Percentiles rank a stretch among this genome's conserved stretches.
Evolutionary conservation across 225 moss, liverwort and hornwort species (phyloP).

Genomic region (Marchantia polymorpha): DNA sequence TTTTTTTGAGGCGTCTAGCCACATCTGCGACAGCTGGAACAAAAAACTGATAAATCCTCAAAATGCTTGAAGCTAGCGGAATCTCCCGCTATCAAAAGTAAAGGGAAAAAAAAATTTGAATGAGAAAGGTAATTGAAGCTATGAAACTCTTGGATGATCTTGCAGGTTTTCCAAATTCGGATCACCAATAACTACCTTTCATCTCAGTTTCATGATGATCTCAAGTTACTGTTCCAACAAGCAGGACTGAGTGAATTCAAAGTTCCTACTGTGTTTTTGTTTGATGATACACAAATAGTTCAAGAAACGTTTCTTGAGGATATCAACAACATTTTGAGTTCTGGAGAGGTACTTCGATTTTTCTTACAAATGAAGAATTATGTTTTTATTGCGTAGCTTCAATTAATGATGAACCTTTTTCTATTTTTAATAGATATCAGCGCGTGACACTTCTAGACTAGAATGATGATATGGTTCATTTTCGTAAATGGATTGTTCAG

Average conservation of each 20-base stretch:
- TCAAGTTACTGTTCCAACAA: conserved; percentile 63
- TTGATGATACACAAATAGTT: conserved; percentile 75
- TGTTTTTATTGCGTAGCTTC: not conserved
- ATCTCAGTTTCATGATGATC: conserved; percentile 67
- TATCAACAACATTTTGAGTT: conserved; percentile 76
- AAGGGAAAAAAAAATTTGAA: no score
- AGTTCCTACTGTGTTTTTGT: conserved; percentile 60
- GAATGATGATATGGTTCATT: not conserved
- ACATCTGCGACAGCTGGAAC: no score
- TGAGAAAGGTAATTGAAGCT: not conserved
- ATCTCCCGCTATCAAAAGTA: no score
- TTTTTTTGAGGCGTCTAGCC: no score
- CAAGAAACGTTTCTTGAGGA: conserved; percentile 80
- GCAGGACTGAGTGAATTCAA: conserved; percentile 66
- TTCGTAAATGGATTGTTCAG: not conserved
- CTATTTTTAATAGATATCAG: no score
- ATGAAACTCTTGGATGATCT: not conserved
- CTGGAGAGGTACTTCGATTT: conserved; percentile 57
- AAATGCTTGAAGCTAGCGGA: no score
- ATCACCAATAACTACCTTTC: conserved; percentile 57
- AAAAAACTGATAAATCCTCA: no score
- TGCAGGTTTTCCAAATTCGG: conserved; percentile 65
- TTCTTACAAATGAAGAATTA: not conserved
- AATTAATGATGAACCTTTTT: not conserved
- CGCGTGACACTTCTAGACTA: no score